Base-by-base conservation (phyloP, 306 rosid genomes). In the Clitoria ternatea region DNA sequence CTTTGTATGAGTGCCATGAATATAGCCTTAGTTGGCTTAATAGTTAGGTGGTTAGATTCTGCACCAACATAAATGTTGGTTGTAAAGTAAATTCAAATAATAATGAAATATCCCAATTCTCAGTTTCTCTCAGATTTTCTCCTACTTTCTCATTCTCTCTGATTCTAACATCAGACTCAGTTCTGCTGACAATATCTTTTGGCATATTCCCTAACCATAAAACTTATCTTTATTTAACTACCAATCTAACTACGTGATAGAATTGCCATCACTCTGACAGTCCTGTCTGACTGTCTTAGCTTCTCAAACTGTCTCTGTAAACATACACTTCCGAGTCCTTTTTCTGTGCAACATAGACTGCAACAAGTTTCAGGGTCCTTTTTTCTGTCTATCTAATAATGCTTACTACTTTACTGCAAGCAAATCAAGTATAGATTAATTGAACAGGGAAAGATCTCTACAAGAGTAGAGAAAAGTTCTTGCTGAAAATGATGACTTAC, bases 401-500 rank as follows among this genome's bases (percentile, higher is more conserved):
- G n/a, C n/a, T n/a, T n/a, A n/a, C n/a, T n/a, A n/a, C n/a, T n/a
- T 39, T 56, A 30, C 30, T 39, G 26, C 23, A 26, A 63, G 62
- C 36, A 52, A 59, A 36, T 14, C 62, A 63, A 69, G 32, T 64
- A 36, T 23, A 56, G 57, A 13, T 17, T 42, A 17, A 50, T 19
- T 7, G 13, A 70, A 48, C 20, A 49, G n/a, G 66, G 30, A n/a
- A 22, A 13, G 60, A 61, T 59, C 19, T 14, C 19, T 36, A 45
- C 11, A 42, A 64, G 42, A 50, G 19, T 3, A 23, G 14, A n/a
- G 55, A n/a, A 55, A 60, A 17, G 33, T 56, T 63, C 37, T 36
- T 37, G 20, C 26, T 7, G 57, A 37, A 81, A 81, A 69, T 27
- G 20, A 71, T 53, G 63, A 81, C 96, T 88, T 83, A 93, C 98